Conservation (phyloP, 306 rosid species). For the Glycine soja region DNA sequence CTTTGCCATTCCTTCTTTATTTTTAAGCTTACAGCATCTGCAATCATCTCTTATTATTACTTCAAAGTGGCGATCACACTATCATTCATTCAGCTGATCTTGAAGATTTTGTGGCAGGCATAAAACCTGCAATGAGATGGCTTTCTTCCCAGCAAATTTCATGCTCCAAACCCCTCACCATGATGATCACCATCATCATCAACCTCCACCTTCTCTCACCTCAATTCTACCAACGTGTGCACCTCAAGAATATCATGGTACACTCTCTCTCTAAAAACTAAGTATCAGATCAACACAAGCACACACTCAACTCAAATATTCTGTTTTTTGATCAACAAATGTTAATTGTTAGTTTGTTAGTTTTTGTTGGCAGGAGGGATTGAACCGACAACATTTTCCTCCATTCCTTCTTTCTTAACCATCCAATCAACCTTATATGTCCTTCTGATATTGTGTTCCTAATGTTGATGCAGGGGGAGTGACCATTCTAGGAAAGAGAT, state of each 20-base stretch:
- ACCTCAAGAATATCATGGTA: constrained; percentile 92
- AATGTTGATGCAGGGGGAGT: constrained; percentile 66
- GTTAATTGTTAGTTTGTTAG: too few relatives aligned
- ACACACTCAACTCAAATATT: not conserved
- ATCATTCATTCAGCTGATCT: constrained; percentile 20
- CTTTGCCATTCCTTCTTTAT: constrained; percentile 43
- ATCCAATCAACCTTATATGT: constrained; percentile 41
- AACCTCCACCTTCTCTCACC: constrained; percentile 75
- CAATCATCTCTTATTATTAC: constrained; percentile 41
- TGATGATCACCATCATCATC: constrained; percentile 55
- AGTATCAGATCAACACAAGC: not conserved
- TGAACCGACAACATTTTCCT: too few relatives aligned
- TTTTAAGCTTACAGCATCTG: constrained; percentile 42
- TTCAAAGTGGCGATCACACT: constrained; percentile 50
- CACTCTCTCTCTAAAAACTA: not conserved
- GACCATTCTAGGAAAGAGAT: constrained; percentile 83
- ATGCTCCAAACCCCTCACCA: constrained; percentile 84
- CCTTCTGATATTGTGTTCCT: not conserved
- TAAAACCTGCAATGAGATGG: constrained; percentile 77
- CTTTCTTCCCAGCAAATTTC: constrained; percentile 93
- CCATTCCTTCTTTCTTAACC: not conserved
- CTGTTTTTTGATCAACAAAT: not conserved
- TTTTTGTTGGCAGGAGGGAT: too few relatives aligned
- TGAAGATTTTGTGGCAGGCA: constrained; percentile 47
- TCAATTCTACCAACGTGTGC: constrained; percentile 51